These are phyloP conservation scores for Sesbania bispinosa DNA, from an alignment of 306 rosid species.

Conservation along the genomic window DNA sequence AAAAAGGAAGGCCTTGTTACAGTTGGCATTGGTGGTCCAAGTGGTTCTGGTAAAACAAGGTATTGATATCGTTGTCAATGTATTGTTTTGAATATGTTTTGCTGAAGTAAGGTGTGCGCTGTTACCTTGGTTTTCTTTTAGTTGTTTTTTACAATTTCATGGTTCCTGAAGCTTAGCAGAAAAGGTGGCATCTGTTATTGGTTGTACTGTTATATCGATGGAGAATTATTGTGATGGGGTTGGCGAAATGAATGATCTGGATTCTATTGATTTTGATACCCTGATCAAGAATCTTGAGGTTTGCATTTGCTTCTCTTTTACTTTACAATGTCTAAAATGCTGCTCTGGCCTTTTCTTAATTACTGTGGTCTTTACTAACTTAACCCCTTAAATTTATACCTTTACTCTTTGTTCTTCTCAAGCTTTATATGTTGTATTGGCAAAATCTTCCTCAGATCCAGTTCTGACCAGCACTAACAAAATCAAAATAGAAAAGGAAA, in stretches of 20 bases:
- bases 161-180: conserved; percentile 90
- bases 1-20: conserved; percentile 84
- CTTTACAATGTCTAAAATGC: conserved; percentile 13
- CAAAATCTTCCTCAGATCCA: conserved; percentile 11
- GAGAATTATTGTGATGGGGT: conserved; percentile 86
- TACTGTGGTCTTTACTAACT: not conserved
- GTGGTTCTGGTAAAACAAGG: conserved; percentile 99
- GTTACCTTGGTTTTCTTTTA: conserved; percentile 26
- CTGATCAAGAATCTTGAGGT: conserved; percentile 94
- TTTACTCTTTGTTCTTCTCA: conserved; percentile 14
- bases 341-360: conserved; percentile 1
- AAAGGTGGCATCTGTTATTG: conserved; percentile 97
- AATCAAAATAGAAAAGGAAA: not conserved
- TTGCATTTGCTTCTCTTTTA: conserved; percentile 39
- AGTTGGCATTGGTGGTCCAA: conserved; percentile 96
- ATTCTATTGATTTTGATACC: conserved; percentile 69
- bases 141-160: conserved; percentile 29
- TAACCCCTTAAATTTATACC: conserved; percentile 11
- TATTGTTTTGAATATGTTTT: conserved; percentile 12
- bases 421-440: conserved; percentile 13
- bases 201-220: conserved; percentile 91
- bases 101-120: conserved; percentile 13
- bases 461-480: not conserved
- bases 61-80: conserved; percentile 24
- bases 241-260: conserved; percentile 83